Conservation (phyloP, 345 rosid genomes). For the Limnanthes douglasii region DNA sequence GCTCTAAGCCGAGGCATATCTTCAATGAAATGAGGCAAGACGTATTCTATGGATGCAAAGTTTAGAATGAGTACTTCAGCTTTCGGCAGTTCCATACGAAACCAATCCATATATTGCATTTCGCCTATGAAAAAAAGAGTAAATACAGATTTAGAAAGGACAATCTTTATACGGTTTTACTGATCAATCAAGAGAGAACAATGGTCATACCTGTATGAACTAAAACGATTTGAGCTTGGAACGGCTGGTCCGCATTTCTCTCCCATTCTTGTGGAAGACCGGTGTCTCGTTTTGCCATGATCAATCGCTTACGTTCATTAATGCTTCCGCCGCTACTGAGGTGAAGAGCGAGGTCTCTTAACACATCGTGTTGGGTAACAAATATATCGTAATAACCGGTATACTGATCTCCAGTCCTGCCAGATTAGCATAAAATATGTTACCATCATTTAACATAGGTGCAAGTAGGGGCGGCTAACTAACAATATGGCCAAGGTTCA, state of each 20-base stretch:
- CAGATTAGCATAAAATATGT: too few species aligned
- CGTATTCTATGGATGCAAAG: slow-evolving; percentile 41
- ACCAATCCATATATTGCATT: slow-evolving; percentile 83
- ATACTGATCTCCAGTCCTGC: slow-evolving; percentile 56
- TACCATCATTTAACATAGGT: too few species aligned
- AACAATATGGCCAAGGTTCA: too few species aligned
- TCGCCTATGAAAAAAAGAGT: slow-evolving; percentile 26
- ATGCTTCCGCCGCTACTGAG: slow-evolving; percentile 26
- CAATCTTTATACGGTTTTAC: background rate
- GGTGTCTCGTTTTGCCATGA: slow-evolving; percentile 61
- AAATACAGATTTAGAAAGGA: too few species aligned
- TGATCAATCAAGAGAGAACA: background rate
- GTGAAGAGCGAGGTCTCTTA: slow-evolving; percentile 78
- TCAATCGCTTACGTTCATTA: slow-evolving; percentile 28
- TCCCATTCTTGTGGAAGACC: slow-evolving; percentile 77
- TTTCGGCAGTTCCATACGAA: slow-evolving; percentile 59
- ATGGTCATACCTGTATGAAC: slow-evolving; percentile 71
- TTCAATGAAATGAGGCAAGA: slow-evolving; percentile 62
- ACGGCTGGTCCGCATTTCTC: slow-evolving; percentile 39
- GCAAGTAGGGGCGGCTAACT: too few species aligned
- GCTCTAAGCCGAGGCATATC: slow-evolving; percentile 71
- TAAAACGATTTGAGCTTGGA: slow-evolving; percentile 66
- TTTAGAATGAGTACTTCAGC: slow-evolving; percentile 76
- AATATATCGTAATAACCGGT: slow-evolving; percentile 57
- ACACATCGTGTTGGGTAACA: slow-evolving; percentile 79